A percentile compares a stretch with the other conserved stretches of the same genome.
Conservation (phyloP, 192 early-diverging fungal species). For the Umbelopsis sp. region DNA sequence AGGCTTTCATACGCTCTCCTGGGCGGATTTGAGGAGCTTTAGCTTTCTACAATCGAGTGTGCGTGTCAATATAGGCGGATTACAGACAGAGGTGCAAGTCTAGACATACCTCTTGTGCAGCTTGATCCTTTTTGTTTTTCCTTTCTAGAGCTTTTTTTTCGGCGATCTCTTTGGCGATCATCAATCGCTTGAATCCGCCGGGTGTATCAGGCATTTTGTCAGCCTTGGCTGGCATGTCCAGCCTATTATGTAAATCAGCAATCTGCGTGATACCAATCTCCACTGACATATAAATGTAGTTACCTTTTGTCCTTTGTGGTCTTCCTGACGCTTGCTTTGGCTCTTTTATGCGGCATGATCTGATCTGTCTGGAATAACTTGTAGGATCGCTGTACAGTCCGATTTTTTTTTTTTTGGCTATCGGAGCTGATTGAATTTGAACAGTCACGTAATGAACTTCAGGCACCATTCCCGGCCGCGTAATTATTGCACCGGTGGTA, state of each 20-base stretch:
- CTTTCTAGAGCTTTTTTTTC: conserved; percentile 27
- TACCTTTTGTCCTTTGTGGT: conserved; percentile 27
- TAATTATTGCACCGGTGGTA: background rate
- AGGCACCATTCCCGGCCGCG: background rate
- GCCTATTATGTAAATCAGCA: background rate
- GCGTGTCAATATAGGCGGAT: background rate
- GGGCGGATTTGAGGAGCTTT: conserved; percentile 32
- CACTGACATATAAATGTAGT: background rate
- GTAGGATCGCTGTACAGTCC: background rate
- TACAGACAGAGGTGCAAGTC: background rate
- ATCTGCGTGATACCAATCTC: background rate
- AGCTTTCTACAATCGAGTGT: background rate
- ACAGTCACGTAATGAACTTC: background rate
- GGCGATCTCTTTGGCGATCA: conserved; percentile 41
- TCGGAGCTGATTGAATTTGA: background rate
- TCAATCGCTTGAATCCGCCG: conserved; percentile 44
- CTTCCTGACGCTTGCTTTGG: conserved; percentile 34
- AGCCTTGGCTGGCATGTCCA: conserved; percentile 43
- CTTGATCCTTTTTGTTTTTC: conserved; percentile 20
- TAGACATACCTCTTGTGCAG: conserved; percentile 15
- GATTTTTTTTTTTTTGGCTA: background rate
- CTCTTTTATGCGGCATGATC: conserved; percentile 36
- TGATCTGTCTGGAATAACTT: too few relatives aligned
- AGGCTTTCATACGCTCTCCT: conserved; percentile 50
- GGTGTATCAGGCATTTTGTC: conserved; percentile 43